These are phyloP conservation scores for Nannochloropsis gaditana DNA, from an alignment of 108 stramenopile species.

Conservation along the genomic window DNA sequence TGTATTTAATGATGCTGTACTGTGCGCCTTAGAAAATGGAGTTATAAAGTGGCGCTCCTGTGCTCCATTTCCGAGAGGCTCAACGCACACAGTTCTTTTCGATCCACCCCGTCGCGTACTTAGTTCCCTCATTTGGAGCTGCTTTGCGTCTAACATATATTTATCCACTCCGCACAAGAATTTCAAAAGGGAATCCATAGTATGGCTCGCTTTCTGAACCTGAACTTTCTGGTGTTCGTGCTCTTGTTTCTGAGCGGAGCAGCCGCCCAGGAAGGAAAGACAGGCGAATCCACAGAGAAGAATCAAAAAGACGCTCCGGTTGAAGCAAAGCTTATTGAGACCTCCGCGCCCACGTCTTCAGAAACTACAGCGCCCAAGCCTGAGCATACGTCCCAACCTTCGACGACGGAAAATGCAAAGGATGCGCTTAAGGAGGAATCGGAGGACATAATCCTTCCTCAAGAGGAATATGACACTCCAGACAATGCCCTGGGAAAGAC, in stretches of 20 bases:
- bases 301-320: too few species aligned
- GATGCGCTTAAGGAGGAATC: neutral
- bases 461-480: neutral
- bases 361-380: too few species aligned
- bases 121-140: neutral
- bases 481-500: neutral
- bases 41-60: too few species aligned
- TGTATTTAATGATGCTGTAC: too few species aligned
- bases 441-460: neutral
- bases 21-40: too few species aligned
- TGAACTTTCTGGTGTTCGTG: neutral
- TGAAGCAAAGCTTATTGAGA: too few species aligned
- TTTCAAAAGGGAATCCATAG: neutral
- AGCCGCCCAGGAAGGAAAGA: neutral
- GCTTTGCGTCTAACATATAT: too few species aligned
- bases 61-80: neutral
- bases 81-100: neutral
- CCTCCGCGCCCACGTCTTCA: too few species aligned
- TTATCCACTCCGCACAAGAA: too few species aligned
- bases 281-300: too few species aligned
- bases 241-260: neutral
- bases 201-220: neutral
- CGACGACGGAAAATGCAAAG: too few species aligned
- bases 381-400: too few species aligned
- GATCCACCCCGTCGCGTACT: slow-evolving; percentile 1